Base-by-base conservation (phyloP, 1,284 basidiomycete species). In the Mycena citricolor region DNA sequence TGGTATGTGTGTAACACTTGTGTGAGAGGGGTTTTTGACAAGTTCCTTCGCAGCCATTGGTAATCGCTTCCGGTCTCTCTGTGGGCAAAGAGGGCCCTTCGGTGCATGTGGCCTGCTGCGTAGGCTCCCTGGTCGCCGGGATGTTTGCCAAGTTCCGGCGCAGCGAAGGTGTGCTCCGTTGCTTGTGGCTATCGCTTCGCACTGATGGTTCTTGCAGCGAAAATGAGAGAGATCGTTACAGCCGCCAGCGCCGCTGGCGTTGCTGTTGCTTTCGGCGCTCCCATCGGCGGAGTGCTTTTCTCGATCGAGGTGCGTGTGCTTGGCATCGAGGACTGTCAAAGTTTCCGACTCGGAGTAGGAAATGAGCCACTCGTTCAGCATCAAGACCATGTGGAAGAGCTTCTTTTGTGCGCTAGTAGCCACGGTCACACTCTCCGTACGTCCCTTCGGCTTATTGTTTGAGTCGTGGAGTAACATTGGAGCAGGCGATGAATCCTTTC, bases 1-100 rank as follows among this genome's bases (percentile, higher is more conserved):
- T 98, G 55, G 93, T 94, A 52, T 59, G 86, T 68, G 5, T 19
- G 12, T 21, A 8, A 30, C 7, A 13, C 4, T 21, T 8, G 2
- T 22, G 21, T 20, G 42, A 25, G 17, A 10, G 34, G n/a, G 33
- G 46, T n/a, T 17, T 25, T 33, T 40, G 24, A 29, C 28, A 21
- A 31, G 21, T 19, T n/a, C 25, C 21, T 26, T 40, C 42, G 17
- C 54, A 97, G 94, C 94, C 94, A 20, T 73, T 98, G 14, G 87
- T 94, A n/a, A 97, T 99, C 57, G 97, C 94, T 0, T 98, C 94
- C 19, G 97, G 97, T 0, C 71, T 99, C 32, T 95, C 94, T 7
- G 93, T 99, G 20, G 97, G 97, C 11, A 99, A 99, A 65, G 97
- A 99, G 69, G 97, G 97, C 0, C 97, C 97, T 0, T 97, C 94